Conservation (phyloP, 441 rosid species). For the Pelargonium australe region DNA sequence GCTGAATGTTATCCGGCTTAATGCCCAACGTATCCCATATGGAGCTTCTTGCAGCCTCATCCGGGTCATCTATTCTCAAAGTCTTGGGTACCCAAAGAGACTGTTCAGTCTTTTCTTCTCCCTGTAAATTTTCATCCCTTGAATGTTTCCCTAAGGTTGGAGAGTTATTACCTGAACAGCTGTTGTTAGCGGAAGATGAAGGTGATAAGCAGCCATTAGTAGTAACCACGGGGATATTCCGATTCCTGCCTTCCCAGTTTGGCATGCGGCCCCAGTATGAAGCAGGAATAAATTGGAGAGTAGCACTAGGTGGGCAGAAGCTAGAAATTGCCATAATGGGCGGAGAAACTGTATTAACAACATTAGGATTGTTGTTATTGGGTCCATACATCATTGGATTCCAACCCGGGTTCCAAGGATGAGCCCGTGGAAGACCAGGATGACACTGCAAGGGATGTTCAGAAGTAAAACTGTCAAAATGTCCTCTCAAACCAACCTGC, state of each 20-base stretch:
- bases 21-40: conserved; percentile 43
- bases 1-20: conserved; percentile 31
- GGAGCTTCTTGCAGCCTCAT: conserved; percentile 49
- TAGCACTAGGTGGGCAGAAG: conserved; percentile 43
- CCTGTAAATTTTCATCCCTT: conserved; percentile 36
- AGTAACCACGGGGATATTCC: conserved; percentile 25
- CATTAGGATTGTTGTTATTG: conserved; percentile 21
- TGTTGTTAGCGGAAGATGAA: conserved; percentile 38
- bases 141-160: conserved; percentile 65
- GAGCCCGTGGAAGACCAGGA: conserved; percentile 39
- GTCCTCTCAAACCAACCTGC: conserved; percentile 23
- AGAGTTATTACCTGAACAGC: conserved; percentile 43
- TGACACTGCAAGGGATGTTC: conserved; percentile 30
- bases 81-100: conserved; percentile 48
- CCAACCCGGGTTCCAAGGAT: conserved; percentile 42
- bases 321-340: conserved; percentile 56
- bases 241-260: conserved; percentile 32
- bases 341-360: conserved; percentile 46
- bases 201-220: conserved; percentile 42
- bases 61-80: conserved; percentile 43
- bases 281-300: conserved; percentile 51
- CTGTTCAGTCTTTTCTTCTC: conserved; percentile 37
- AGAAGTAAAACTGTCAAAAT: conserved; percentile 21
- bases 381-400: conserved; percentile 22
- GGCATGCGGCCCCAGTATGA: conserved; percentile 52